These are phyloP conservation scores for Phyllosticta capitalensis DNA, from an alignment of 2,329 filamentous ascomycete species.

Conservation along the genomic window DNA sequence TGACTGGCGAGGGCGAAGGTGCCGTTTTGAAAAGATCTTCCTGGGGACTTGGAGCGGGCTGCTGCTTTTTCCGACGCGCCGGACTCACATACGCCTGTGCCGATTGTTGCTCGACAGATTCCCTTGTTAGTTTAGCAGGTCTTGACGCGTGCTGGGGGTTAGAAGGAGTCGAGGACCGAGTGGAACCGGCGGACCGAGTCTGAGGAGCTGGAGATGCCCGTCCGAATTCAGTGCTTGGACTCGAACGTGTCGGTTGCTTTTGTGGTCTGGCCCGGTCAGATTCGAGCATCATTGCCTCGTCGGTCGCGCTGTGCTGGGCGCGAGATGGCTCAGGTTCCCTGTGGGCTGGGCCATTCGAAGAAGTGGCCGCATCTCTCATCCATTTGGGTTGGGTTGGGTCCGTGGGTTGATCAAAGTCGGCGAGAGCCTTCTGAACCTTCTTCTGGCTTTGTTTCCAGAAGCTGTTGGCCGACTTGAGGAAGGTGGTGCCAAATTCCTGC, in stretches of 20 bases:
- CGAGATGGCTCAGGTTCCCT: conserved; percentile 13
- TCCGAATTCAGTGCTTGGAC: neutral
- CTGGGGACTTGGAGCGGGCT: conserved; percentile 34
- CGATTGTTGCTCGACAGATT: conserved; percentile 69
- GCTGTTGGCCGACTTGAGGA: conserved; percentile 91
- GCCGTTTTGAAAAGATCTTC: conserved; percentile 38
- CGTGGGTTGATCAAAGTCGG: conserved; percentile 66
- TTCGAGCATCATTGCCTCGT: conserved; percentile 69
- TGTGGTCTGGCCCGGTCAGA: conserved; percentile 49
- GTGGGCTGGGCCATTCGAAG: conserved; percentile 5
- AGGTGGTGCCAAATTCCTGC: conserved; percentile 67
- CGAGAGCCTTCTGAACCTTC: conserved; percentile 82
- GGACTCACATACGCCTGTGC: conserved; percentile 82
- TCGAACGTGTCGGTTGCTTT: conserved; percentile 18
- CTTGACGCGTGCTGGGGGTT: neutral
- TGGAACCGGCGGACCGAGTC: conserved; percentile 13
- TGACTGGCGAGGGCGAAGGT: conserved; percentile 40
- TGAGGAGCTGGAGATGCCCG: neutral
- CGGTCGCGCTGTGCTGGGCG: conserved; percentile 25
- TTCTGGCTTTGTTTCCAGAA: conserved; percentile 94
- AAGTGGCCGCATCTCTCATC: conserved; percentile 63
- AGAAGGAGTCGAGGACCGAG: neutral
- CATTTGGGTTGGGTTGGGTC: conserved; percentile 83
- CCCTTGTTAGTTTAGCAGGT: conserved; percentile 52
- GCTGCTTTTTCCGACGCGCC: conserved; percentile 64